These are phyloP conservation scores for Saccharomycopsis fermentans DNA, from an alignment of 805 yeast genomes.

Conservation along the genomic window DNA sequence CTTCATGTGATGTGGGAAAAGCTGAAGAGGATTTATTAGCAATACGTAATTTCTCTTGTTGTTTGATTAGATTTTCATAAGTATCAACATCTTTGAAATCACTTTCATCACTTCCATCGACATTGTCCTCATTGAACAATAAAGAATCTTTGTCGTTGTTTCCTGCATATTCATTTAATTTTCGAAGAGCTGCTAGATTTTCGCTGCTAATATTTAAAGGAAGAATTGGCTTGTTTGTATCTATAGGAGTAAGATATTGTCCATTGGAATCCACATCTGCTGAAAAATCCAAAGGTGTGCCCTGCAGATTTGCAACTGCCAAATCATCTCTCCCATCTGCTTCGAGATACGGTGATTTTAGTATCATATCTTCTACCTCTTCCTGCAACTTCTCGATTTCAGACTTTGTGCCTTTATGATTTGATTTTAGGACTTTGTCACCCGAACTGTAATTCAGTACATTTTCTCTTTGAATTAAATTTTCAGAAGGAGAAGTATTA, in stretches of 20 bases:
- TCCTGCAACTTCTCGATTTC: conserved; percentile 13
- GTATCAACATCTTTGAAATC: not conserved
- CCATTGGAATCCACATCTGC: not conserved
- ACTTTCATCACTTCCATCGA: not conserved
- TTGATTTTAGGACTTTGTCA: not conserved
- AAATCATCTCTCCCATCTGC: not conserved
- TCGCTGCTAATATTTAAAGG: not conserved
- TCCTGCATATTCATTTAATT: not conserved
- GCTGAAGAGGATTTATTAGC: not conserved
- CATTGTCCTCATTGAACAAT: not conserved
- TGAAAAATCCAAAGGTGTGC: not conserved
- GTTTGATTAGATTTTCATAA: not conserved
- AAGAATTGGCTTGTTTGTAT: not conserved
- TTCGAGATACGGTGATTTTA: not conserved
- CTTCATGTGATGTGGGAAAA: not conserved
- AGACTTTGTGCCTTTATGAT: conserved; percentile 8
- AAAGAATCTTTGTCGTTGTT: not conserved
- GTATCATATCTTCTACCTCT: conserved; percentile 6
- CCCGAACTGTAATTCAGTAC: not conserved
- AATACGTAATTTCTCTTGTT: not conserved
- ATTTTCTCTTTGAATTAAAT: not conserved
- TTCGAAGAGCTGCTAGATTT: not conserved
- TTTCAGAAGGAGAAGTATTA: not conserved
- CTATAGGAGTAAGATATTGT: not conserved
- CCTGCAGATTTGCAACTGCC: not conserved